A percentile compares a stretch with the other conserved stretches of the same genome.
phyloP scores from a whole-genome alignment of 2,329 filamentous ascomycete species.

The Malbranchea zuffiana region DNA sequence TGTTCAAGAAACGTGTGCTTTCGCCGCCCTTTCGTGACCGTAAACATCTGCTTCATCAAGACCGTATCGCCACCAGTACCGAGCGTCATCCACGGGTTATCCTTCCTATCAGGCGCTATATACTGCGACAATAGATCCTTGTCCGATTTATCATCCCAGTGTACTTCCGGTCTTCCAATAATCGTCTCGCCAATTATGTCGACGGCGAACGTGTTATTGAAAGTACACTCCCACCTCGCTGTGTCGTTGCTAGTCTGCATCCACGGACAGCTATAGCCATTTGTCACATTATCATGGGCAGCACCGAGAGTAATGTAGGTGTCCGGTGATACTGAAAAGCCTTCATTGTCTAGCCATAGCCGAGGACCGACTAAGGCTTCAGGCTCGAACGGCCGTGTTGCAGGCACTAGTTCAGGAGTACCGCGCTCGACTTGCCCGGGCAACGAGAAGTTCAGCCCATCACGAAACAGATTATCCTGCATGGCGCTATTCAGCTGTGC shows the following conservation, averaged over 20 bases:
- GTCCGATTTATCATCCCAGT: slow-evolving; percentile 12
- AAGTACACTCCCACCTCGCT: slow-evolving; percentile 10
- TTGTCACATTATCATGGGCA: not conserved
- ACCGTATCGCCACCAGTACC: slow-evolving; percentile 10
- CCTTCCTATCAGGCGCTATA: slow-evolving; percentile 7
- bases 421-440: slow-evolving; percentile 9
- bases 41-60: slow-evolving; percentile 13
- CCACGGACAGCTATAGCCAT: slow-evolving; percentile 10
- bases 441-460: slow-evolving; percentile 11
- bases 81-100: slow-evolving; percentile 11
- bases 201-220: slow-evolving; percentile 8
- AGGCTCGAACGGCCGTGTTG: slow-evolving; percentile 8
- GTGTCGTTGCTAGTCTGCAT: slow-evolving; percentile 1
- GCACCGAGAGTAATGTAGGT: slow-evolving; percentile 9
- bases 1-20: slow-evolving; percentile 10
- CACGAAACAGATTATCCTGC: slow-evolving; percentile 10
- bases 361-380: slow-evolving; percentile 6
- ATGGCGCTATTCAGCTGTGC: slow-evolving; percentile 8
- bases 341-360: slow-evolving; percentile 13
- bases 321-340: slow-evolving; percentile 12
- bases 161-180: slow-evolving; percentile 11
- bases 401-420: slow-evolving; percentile 8
- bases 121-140: slow-evolving; percentile 8
- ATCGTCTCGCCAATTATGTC: slow-evolving; percentile 1
- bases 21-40: slow-evolving; percentile 10